Percentiles rank a stretch among this genome's conserved stretches.
phyloP scores from a whole-genome alignment of 2,329 filamentous ascomycete genomes.

The Diaporthe vaccinii region DNA sequence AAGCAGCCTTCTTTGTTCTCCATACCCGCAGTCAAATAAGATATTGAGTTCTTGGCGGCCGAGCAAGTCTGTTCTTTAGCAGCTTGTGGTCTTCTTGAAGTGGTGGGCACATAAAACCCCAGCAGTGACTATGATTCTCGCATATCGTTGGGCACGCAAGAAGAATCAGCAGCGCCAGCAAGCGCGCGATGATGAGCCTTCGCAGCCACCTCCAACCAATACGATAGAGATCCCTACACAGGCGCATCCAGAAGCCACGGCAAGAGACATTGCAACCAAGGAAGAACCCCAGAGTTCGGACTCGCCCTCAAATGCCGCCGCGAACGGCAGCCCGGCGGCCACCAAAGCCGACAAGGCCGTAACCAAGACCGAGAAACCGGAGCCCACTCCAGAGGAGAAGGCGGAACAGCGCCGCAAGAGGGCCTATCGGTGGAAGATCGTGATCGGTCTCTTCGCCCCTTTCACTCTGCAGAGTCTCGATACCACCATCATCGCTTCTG shows the following conservation, averaged over 20 bases:
- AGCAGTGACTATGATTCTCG: constrained; percentile 44
- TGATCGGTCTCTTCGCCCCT: constrained; percentile 70
- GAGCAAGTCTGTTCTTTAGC: neutral
- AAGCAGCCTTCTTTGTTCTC: neutral
- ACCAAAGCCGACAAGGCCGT: constrained; percentile 9
- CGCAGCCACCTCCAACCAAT: neutral
- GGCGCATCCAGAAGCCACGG: neutral
- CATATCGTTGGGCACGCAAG: constrained; percentile 44
- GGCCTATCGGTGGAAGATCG: constrained; percentile 69
- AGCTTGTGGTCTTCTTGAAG: too few relatives aligned
- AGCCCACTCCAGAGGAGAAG: constrained; percentile 45
- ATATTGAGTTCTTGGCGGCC: neutral
- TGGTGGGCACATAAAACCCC: neutral
- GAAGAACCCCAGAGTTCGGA: neutral
- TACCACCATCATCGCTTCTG: constrained; percentile 73
- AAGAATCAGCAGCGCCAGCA: constrained; percentile 41
- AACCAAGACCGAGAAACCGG: constrained; percentile 24
- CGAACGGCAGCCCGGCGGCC: neutral
- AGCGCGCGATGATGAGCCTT: neutral
- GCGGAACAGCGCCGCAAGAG: constrained; percentile 51
- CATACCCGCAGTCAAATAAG: neutral
- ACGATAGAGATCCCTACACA: constrained; percentile 10
- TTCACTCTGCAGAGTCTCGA: constrained; percentile 75
- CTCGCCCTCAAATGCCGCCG: neutral
- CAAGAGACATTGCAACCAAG: neutral